Conservation (phyloP, 2,329 filamentous ascomycete species). For the Phoma herbarum region DNA sequence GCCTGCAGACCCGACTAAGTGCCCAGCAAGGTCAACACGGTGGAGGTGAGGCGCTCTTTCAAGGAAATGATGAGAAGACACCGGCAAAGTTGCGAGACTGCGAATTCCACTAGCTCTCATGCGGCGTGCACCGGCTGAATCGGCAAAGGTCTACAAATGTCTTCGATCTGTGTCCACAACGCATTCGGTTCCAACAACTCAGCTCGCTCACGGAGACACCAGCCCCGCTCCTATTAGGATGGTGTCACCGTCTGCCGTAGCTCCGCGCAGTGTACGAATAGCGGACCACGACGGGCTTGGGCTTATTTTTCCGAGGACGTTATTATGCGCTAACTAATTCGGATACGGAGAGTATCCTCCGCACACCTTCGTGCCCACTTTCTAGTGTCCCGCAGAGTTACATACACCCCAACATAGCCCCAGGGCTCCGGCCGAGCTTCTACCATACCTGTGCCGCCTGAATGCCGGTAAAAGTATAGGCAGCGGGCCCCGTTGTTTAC, state of each 20-base stretch:
- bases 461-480: conserved; percentile 14
- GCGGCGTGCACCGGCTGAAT: conserved; percentile 7
- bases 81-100: neutral
- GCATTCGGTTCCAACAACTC: conserved; percentile 8
- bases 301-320: conserved; percentile 5
- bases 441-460: conserved; percentile 16
- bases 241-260: conserved; percentile 8
- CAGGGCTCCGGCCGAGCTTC: conserved; percentile 13
- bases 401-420: conserved; percentile 15
- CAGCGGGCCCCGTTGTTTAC: conserved; percentile 8
- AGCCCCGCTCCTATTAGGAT: conserved; percentile 14
- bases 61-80: neutral
- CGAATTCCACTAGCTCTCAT: neutral
- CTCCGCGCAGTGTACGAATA: conserved; percentile 1
- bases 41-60: neutral
- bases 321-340: conserved; percentile 7
- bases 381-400: conserved; percentile 8
- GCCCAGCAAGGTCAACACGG: neutral
- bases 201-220: conserved; percentile 14
- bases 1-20: neutral
- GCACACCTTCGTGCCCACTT: conserved; percentile 5
- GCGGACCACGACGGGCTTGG: conserved; percentile 2
- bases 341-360: conserved; percentile 11
- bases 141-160: conserved; percentile 4
- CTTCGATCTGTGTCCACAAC: conserved; percentile 3